Percentiles rank a stretch among this genome's conserved stretches.
Conservation (phyloP, 495 filamentous ascomycete genomes). For the Aspergillus conjunctus region DNA sequence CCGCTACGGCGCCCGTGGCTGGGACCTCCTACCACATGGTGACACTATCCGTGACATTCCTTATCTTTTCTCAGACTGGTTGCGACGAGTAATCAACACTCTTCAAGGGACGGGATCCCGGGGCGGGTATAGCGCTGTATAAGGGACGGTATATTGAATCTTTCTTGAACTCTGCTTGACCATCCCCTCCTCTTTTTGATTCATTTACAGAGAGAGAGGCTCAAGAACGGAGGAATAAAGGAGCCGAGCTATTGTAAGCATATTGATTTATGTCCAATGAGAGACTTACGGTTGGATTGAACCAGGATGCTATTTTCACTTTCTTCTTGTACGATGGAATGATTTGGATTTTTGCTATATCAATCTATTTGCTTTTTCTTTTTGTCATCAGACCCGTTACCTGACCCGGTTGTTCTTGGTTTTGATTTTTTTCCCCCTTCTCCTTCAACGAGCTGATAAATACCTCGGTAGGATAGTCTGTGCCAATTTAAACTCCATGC, state of each 20-base stretch:
- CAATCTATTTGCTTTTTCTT: background rate
- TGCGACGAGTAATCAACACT: constrained; percentile 73
- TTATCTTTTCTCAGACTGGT: constrained; percentile 89
- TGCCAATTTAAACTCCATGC: constrained; percentile 1
- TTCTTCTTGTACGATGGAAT: constrained; percentile 20
- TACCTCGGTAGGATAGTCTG: constrained; percentile 18
- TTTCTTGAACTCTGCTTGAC: constrained; percentile 7
- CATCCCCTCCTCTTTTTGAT: background rate
- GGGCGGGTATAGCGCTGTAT: constrained; percentile 95
- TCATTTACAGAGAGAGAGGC: background rate
- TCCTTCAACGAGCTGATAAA: constrained; percentile 13
- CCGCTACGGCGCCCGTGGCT: constrained; percentile 89
- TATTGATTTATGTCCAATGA: background rate
- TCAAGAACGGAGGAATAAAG: background rate
- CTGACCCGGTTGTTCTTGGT: background rate
- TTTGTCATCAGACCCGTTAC: background rate
- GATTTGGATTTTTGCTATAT: constrained; percentile 11
- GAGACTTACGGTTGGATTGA: constrained; percentile 2
- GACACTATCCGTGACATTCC: constrained; percentile 91
- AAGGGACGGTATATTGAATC: constrained; percentile 20
- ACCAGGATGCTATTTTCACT: background rate
- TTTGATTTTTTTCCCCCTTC: background rate
- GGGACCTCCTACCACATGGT: constrained; percentile 92
- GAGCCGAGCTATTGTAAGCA: background rate
- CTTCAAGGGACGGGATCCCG: constrained; percentile 77